A percentile compares a stretch with the other conserved stretches of the same genome.
phyloP scores from a whole-genome alignment of 441 rosid species.

The Populus hybrid region DNA sequence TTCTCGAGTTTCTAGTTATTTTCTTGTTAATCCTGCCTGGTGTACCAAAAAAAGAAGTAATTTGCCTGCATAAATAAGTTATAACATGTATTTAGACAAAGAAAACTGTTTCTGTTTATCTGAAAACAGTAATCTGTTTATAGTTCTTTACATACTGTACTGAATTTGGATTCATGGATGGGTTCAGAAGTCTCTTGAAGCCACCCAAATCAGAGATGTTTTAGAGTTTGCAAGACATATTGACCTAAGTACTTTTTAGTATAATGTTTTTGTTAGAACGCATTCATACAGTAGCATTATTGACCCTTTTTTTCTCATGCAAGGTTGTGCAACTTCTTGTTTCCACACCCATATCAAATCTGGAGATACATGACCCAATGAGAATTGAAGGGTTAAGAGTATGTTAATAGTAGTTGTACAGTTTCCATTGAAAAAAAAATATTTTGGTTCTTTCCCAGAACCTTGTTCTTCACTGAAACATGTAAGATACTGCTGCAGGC shows the following conservation, averaged over 20 bases:
- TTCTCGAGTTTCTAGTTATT: background rate
- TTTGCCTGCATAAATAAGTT: too few species aligned
- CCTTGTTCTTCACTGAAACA: background rate
- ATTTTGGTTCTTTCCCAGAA: background rate
- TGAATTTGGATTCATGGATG: background rate
- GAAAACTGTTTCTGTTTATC: background rate
- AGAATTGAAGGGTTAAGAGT: constrained; percentile 50
- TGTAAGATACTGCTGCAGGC: constrained; percentile 32
- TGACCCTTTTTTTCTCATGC: constrained; percentile 17
- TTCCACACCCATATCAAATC: constrained; percentile 44
- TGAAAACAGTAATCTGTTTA: background rate
- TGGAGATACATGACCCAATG: constrained; percentile 49
- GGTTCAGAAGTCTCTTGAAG: background rate
- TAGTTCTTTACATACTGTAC: background rate
- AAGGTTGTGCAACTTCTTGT: constrained; percentile 53
- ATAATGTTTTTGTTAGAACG: background rate
- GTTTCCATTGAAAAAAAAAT: background rate
- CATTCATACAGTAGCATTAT: background rate
- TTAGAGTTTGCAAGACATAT: too few species aligned
- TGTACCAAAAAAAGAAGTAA: too few species aligned
- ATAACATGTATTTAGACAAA: too few species aligned
- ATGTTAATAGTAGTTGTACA: background rate
- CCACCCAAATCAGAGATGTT: background rate
- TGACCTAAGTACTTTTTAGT: too few species aligned
- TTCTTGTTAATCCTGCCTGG: background rate